A percentile compares a stretch with the other conserved stretches of the same genome.
Conservation (phyloP, 2,329 filamentous ascomycete genomes). For the Botryosphaeria agaves region DNA sequence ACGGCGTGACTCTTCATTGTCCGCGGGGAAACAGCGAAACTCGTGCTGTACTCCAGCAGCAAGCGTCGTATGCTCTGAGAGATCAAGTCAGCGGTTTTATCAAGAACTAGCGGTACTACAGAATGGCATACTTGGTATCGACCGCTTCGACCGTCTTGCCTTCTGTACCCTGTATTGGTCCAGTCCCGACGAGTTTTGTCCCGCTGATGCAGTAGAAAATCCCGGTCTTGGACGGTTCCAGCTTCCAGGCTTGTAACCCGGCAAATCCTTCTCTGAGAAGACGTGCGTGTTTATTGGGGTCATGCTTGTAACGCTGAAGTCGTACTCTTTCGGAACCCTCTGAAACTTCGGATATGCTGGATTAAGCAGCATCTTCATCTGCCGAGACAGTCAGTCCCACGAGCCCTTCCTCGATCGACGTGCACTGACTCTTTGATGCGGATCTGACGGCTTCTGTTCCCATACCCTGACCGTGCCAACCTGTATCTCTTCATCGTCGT, state of each 20-base stretch:
- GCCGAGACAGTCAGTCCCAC: no score
- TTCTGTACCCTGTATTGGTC: conserved; percentile 1
- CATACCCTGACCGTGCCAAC: conserved; percentile 16
- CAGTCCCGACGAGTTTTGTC: conserved; percentile 23
- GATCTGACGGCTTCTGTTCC: background rate
- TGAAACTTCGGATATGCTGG: conserved; percentile 49
- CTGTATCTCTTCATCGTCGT: conserved; percentile 19
- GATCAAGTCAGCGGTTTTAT: conserved; percentile 3
- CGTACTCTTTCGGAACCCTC: conserved; percentile 73
- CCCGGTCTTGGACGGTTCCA: conserved; percentile 8
- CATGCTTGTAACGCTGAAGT: conserved; percentile 50
- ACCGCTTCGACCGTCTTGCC: background rate
- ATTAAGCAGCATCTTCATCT: conserved; percentile 52
- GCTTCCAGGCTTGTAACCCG: conserved; percentile 41
- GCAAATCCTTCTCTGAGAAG: conserved; percentile 86
- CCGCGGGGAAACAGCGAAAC: conserved; percentile 54
- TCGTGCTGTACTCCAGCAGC: conserved; percentile 60
- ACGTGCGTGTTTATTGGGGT: conserved; percentile 74
- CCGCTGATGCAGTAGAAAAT: conserved; percentile 18
- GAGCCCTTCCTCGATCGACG: no score
- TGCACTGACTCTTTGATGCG: background rate
- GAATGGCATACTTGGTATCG: conserved; percentile 5
- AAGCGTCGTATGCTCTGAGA: conserved; percentile 58
- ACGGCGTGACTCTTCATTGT: conserved; percentile 50
- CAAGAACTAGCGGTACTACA: background rate